phyloP scores from a whole-genome alignment of 202 grass and related monocot genomes.

The Musa balbisiana region DNA sequence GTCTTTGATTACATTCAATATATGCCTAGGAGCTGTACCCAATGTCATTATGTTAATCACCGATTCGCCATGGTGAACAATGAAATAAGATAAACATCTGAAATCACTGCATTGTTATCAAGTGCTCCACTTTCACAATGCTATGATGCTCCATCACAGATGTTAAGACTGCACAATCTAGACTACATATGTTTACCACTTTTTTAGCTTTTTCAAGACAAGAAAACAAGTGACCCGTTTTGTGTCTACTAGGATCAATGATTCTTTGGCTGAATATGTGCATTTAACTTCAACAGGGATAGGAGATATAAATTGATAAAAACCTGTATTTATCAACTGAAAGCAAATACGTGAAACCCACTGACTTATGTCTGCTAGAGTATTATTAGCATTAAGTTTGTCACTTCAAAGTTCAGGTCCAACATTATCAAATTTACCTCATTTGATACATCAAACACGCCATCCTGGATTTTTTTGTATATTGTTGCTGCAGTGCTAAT shows the following conservation, averaged over 20 bases:
- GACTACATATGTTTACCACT: not conserved
- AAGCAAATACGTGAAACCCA: not conserved
- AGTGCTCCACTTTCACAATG: not conserved
- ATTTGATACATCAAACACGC: slow-evolving; percentile 25
- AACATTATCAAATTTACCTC: slow-evolving; percentile 2
- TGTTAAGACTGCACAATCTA: not conserved
- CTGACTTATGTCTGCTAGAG: not conserved
- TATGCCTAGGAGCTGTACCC: too few species aligned
- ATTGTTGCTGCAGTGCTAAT: too few species aligned
- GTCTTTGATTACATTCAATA: too few species aligned
- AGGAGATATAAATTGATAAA: too few species aligned
- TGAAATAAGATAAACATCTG: not conserved
- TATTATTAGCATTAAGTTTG: not conserved
- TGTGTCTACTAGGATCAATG: not conserved
- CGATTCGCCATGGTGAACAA: too few species aligned
- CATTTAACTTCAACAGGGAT: too few species aligned
- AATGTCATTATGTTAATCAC: not conserved
- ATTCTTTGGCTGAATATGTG: not conserved
- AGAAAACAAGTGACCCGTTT: not conserved
- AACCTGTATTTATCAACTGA: too few species aligned
- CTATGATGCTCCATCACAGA: too few species aligned
- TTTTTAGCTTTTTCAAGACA: not conserved
- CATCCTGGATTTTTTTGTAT: slow-evolving; percentile 17
- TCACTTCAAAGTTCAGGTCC: not conserved
- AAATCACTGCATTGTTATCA: not conserved